A percentile compares a stretch with the other conserved stretches of the same genome.
Conservation (phyloP, 2,329 filamentous ascomycete species). For the Fusarium oxysporum region DNA sequence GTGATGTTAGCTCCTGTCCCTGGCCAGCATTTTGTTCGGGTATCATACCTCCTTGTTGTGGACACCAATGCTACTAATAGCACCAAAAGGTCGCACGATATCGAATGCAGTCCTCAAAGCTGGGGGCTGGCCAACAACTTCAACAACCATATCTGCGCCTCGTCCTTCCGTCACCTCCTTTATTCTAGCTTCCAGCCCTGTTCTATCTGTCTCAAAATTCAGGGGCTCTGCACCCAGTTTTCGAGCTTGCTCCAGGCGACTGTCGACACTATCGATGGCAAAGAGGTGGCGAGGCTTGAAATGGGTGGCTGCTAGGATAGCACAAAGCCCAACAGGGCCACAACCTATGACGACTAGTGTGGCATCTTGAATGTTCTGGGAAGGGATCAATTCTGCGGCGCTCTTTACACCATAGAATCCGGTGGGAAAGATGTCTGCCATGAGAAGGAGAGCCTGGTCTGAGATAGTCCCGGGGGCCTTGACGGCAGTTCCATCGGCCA, state of each 20-base stretch:
- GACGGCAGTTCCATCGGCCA: constrained; percentile 84
- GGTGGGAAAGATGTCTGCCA: constrained; percentile 93
- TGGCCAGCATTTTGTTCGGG: not conserved
- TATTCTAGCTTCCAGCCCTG: constrained; percentile 74
- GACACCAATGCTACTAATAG: constrained; percentile 80
- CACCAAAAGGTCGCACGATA: constrained; percentile 76
- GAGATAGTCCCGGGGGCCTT: constrained; percentile 75
- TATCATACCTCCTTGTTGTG: constrained; percentile 75
- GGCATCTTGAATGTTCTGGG: constrained; percentile 56
- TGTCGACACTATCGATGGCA: constrained; percentile 82
- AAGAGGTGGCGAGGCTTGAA: constrained; percentile 80
- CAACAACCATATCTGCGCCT: constrained; percentile 87
- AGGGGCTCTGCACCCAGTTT: constrained; percentile 83
- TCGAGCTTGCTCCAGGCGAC: constrained; percentile 78
- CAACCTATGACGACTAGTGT: constrained; percentile 87
- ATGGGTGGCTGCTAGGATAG: constrained; percentile 80
- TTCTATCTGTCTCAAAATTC: constrained; percentile 77
- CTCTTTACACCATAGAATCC: constrained; percentile 87
- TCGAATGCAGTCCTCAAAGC: constrained; percentile 79
- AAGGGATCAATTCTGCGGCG: constrained; percentile 72
- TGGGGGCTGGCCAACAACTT: constrained; percentile 78
- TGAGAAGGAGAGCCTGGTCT: constrained; percentile 81
- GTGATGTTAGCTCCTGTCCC: constrained; percentile 6
- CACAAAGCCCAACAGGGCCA: constrained; percentile 87
- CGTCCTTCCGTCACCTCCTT: constrained; percentile 81